Conservation (phyloP, 148 eudicot genomes). For the Diospyros kaki region DNA sequence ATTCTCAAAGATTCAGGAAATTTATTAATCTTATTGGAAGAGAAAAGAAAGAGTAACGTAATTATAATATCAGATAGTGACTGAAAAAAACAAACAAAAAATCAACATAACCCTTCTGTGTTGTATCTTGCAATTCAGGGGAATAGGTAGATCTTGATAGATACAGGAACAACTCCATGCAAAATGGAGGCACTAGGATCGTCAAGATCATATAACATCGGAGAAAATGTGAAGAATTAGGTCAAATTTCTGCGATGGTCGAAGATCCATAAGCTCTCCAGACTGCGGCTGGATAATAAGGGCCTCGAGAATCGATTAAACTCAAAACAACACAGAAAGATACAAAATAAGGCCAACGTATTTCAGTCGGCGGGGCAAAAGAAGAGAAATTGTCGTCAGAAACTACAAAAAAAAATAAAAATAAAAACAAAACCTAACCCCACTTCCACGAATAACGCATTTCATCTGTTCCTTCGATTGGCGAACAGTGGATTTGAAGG, state of each 20-base stretch:
- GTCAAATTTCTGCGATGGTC: too few relatives aligned
- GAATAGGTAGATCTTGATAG: neutral
- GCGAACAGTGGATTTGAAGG: neutral
- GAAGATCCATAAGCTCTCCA: too few relatives aligned
- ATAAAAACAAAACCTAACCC: neutral
- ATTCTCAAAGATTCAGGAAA: neutral
- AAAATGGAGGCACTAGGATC: neutral
- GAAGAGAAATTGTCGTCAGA: neutral
- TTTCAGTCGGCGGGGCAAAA: neutral
- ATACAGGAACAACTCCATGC: neutral
- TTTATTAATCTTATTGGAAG: too few relatives aligned
- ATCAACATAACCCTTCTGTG: neutral
- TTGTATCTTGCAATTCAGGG: neutral
- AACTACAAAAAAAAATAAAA: neutral
- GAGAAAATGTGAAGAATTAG: neutral
- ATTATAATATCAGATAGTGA: neutral
- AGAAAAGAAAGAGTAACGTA: neutral
- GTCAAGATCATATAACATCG: neutral
- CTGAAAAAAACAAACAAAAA: neutral
- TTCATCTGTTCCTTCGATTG: neutral
- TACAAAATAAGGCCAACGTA: too few relatives aligned
- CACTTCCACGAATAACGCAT: conserved; percentile 1
- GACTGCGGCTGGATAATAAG: too few relatives aligned
- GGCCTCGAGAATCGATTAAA: too few relatives aligned
- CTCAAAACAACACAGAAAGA: too few relatives aligned